A percentile compares a stretch with the other conserved stretches of the same genome.
Evolutionary conservation across 148 eudicot genomes (phyloP).

Genomic region (Chenopodium album): DNA sequence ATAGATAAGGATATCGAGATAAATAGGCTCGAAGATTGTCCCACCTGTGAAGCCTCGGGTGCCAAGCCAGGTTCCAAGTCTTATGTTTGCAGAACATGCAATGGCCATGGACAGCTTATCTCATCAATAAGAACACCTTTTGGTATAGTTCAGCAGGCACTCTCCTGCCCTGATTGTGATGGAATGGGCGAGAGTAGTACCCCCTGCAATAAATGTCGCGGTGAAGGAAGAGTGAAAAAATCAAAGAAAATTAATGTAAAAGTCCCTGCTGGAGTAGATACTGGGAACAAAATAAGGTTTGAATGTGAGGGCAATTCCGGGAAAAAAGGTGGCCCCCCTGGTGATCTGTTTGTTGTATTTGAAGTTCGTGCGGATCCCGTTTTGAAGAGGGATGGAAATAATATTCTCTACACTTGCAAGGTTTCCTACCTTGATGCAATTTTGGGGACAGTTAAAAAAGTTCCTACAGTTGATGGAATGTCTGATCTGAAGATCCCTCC

Average conservation of each 20-base stretch:
- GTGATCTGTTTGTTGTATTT: conserved; percentile 68
- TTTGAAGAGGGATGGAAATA: conserved; percentile 70
- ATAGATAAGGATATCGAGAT: conserved; percentile 82
- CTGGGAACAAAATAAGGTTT: conserved; percentile 76
- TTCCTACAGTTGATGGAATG: conserved; percentile 88
- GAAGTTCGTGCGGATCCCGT: conserved; percentile 67
- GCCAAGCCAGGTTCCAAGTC: conserved; percentile 79
- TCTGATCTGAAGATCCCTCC: conserved; percentile 79
- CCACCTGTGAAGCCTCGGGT: conserved; percentile 84
- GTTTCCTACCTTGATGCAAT: conserved; percentile 86
- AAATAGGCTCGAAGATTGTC: conserved; percentile 68
- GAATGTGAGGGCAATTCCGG: conserved; percentile 84
- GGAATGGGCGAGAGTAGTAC: conserved; percentile 76
- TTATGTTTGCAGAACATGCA: conserved; percentile 62
- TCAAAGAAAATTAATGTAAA: conserved; percentile 69
- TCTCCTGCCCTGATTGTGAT: conserved; percentile 71
- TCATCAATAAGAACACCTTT: conserved; percentile 82
- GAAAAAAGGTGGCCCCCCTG: conserved; percentile 80
- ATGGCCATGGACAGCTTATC: conserved; percentile 89
- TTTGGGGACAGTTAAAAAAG: conserved; percentile 69
- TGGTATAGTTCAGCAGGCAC: conserved; percentile 84
- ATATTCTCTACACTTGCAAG: conserved; percentile 72
- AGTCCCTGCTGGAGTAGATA: conserved; percentile 87
- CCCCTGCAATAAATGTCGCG: conserved; percentile 77
- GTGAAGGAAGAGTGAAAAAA: conserved; percentile 76